Conservation (phyloP, 306 rosid species). For the Lathyrus aphaca region DNA sequence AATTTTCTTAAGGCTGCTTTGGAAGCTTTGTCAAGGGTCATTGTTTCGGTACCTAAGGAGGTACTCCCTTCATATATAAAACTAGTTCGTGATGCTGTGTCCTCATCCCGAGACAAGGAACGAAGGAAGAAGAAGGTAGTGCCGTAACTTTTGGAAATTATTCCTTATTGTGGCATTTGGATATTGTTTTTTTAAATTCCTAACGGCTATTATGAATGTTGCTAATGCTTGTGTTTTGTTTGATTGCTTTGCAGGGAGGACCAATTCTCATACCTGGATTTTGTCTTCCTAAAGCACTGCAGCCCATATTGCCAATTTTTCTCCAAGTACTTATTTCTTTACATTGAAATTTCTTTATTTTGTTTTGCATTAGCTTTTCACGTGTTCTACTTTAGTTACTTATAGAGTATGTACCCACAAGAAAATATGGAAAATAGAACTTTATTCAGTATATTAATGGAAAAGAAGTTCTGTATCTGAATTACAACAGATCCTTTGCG, state of each 20-base stretch:
- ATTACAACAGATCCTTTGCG: background rate
- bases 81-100: constrained; percentile 95
- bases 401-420: background rate
- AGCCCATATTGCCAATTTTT: constrained; percentile 92
- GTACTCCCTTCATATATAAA: constrained; percentile 86
- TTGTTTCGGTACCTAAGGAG: constrained; percentile 84
- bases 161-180: background rate
- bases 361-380: background rate
- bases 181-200: constrained; percentile 15
- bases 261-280: constrained; percentile 88
- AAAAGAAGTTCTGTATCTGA: background rate
- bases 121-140: constrained; percentile 94
- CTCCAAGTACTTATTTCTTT: constrained; percentile 69
- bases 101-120: constrained; percentile 92
- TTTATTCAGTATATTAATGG: background rate
- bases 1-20: constrained; percentile 66
- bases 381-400: constrained; percentile 27
- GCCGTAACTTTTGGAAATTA: constrained; percentile 24
- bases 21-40: constrained; percentile 92
- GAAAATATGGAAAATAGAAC: background rate
- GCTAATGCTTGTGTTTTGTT: constrained; percentile 15
- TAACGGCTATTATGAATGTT: constrained; percentile 20
- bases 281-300: constrained; percentile 95
- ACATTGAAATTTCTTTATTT: constrained; percentile 17
- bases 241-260: constrained; percentile 77